phyloP scores from a whole-genome alignment of 768 basidiomycete species.

The Auricularia sp. region DNA sequence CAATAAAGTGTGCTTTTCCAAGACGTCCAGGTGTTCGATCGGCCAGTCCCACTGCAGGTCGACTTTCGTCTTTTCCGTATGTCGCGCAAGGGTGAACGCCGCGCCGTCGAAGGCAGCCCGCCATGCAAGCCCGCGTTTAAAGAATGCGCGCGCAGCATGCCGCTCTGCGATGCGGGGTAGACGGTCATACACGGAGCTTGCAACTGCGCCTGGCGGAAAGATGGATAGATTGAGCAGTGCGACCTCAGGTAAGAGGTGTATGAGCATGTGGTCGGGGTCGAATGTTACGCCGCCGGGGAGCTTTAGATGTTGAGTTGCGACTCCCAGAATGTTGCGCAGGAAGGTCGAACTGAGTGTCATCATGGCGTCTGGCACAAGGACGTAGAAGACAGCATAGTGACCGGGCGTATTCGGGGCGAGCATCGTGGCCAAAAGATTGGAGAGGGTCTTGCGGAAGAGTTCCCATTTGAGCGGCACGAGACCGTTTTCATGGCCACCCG shows the following conservation, averaged over 20 bases:
- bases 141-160: slow-evolving; percentile 43
- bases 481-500: slow-evolving; percentile 39
- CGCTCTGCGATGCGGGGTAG: slow-evolving; percentile 53
- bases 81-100: slow-evolving; percentile 51
- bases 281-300: slow-evolving; percentile 1
- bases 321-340: slow-evolving; percentile 59
- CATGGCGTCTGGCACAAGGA: slow-evolving; percentile 49
- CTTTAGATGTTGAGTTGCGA: slow-evolving; percentile 34
- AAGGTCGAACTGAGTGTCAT: slow-evolving; percentile 55
- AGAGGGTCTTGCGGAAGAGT: slow-evolving; percentile 56
- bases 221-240: slow-evolving; percentile 40
- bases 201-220: slow-evolving; percentile 35
- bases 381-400: slow-evolving; percentile 51
- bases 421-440: slow-evolving; percentile 20
- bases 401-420: slow-evolving; percentile 13
- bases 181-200: slow-evolving; percentile 61
- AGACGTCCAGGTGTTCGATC: slow-evolving; percentile 35
- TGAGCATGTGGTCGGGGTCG: slow-evolving; percentile 38
- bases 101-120: slow-evolving; percentile 54
- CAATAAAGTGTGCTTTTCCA: slow-evolving; percentile 51
- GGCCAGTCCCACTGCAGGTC: slow-evolving; percentile 31
- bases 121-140: slow-evolving; percentile 27
- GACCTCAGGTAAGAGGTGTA: slow-evolving; percentile 67
- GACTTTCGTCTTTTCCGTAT: slow-evolving; percentile 22
- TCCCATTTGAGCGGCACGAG: slow-evolving; percentile 57